Conservation (phyloP, 2,329 filamentous ascomycete species). For the Monilinia polystroma region DNA sequence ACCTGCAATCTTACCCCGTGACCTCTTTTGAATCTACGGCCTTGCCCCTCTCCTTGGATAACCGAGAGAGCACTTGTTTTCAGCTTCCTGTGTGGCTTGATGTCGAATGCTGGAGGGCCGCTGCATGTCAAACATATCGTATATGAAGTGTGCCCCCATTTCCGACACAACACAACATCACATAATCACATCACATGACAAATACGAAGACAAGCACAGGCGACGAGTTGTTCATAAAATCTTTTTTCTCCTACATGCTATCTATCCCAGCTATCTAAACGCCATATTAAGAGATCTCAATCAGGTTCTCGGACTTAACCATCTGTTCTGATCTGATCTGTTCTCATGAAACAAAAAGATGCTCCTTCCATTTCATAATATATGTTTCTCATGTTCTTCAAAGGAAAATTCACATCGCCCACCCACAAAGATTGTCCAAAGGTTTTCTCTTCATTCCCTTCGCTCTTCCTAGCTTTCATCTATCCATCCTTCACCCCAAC, state of each 20-base stretch:
- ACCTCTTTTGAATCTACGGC: not conserved
- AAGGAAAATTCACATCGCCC: not conserved
- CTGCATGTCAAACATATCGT: too few relatives aligned
- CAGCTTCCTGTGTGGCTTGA: not conserved
- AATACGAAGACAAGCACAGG: not conserved
- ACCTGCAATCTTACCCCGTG: not conserved
- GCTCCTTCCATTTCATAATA: constrained; percentile 13
- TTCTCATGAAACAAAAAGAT: constrained; percentile 1
- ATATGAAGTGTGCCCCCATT: too few relatives aligned
- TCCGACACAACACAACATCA: not conserved
- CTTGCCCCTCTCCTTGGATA: not conserved
- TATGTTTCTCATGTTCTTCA: constrained; percentile 9
- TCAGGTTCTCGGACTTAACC: not conserved
- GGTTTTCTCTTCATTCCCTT: constrained; percentile 5
- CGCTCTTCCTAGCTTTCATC: constrained; percentile 8
- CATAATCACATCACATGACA: not conserved
- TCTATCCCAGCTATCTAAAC: constrained; percentile 23
- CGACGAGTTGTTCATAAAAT: not conserved
- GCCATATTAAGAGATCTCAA: constrained; percentile 22
- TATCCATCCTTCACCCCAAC: constrained; percentile 5
- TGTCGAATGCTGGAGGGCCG: too few relatives aligned
- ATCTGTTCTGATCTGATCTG: not conserved
- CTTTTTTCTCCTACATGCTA: constrained; percentile 19
- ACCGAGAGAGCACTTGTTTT: not conserved
- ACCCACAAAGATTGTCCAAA: constrained; percentile 15